Evolutionary conservation across 495 filamentous ascomycete species (phyloP), one percentile per base, ranked within the genome.

Genomic region (Xylaria bambusicola): DNA sequence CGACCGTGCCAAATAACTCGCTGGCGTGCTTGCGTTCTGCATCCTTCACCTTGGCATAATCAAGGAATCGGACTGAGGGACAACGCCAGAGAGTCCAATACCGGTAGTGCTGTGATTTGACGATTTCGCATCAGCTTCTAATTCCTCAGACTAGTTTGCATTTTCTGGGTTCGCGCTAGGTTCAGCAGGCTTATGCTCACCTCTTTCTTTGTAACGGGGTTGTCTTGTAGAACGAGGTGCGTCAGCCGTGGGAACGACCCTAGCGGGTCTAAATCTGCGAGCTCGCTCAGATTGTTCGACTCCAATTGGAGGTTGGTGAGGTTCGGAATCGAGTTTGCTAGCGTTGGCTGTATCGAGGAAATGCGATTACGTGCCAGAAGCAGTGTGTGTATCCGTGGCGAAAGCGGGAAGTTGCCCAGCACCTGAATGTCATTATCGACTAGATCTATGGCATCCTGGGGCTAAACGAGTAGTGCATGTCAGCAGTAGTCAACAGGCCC

Each of bases 361-460:
- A 97, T 81, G 46, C 95, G 85, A 73, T 99, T 99, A 52, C 92
- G 86, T 42, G 93, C 92, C 21, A 97, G 82, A 24, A 98, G 84
- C 26, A 99, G 88, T 8, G 90, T 93, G 47, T 81, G 84, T 59
- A 98, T 78, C 45, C 95, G 89, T 36, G 91, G 93, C 40, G 88
- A 92, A 54, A 94, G 84, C n/a, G 94, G 94, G 77, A 99, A 96
- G 78, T 97, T 98, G 54, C 84, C 85, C 52, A 99, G 83, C 33
- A 86, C 76, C 51, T 88, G 85, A 70, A 99, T 91, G 74, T 98
- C 92, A 74, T 99, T 99, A 77, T 99, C 94, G 68, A 95, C 97
- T 68, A 99, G 86, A 75, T 99, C 94, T 77, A 99, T 95, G 47
- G 88, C 84, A 79, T 98, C 94, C 83, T 96, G 92, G 17, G 83